Conservation (phyloP, 768 basidiomycete species). For the Boletus sp. region DNA sequence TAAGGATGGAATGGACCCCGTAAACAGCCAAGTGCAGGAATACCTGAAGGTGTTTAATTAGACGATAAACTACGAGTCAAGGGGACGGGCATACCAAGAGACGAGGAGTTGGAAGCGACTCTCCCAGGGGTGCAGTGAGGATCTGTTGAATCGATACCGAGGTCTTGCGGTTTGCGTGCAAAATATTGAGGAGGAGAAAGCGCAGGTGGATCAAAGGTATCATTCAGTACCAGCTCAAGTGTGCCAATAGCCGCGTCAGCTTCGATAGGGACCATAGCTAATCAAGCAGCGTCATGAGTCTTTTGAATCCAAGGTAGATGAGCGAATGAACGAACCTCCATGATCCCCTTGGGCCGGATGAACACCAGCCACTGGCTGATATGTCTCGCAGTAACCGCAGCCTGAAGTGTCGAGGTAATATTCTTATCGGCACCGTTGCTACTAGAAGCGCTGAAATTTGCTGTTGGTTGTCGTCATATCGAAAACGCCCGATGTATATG, state of each 20-base stretch:
- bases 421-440: slow-evolving; percentile 33
- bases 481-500: slow-evolving; percentile 62
- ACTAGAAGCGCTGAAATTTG: slow-evolving; percentile 29
- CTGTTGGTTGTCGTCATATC: slow-evolving; percentile 40
- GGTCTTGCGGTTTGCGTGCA: slow-evolving; percentile 66
- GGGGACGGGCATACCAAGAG: slow-evolving; percentile 64
- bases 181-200: slow-evolving; percentile 66
- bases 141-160: slow-evolving; percentile 83
- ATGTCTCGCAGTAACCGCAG: slow-evolving; percentile 59
- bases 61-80: neutral
- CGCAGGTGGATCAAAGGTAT: slow-evolving; percentile 61
- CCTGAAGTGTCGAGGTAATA: slow-evolving; percentile 61
- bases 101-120: slow-evolving; percentile 61
- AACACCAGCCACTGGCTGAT: slow-evolving; percentile 80
- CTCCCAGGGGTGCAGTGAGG: slow-evolving; percentile 69
- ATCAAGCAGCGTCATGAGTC: neutral
- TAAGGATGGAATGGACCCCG: slow-evolving; percentile 55
- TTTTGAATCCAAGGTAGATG: neutral
- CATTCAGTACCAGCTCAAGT: slow-evolving; percentile 64
- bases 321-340: slow-evolving; percentile 63
- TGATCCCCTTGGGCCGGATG: slow-evolving; percentile 69
- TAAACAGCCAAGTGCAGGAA: slow-evolving; percentile 82
- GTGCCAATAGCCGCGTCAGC: slow-evolving; percentile 52
- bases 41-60: slow-evolving; percentile 46
- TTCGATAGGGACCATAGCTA: slow-evolving; percentile 90